These are phyloP conservation scores for Myrmaecium sp. DNA, from an alignment of 2,329 filamentous ascomycete species.

Conservation along the genomic window DNA sequence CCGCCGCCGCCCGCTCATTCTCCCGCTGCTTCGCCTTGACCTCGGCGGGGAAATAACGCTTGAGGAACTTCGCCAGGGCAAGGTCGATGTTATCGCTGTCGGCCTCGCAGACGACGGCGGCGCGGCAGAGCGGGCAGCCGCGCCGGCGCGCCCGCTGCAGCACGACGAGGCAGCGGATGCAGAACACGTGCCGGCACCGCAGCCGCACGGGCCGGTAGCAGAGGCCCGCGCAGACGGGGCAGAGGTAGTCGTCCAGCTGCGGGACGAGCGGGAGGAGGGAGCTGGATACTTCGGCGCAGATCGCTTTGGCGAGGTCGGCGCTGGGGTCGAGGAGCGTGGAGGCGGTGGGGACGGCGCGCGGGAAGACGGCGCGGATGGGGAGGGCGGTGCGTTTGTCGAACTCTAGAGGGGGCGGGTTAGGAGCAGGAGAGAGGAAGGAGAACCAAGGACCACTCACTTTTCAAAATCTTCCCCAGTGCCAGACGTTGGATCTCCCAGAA, in stretches of 20 bases:
- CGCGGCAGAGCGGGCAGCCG: constrained; percentile 61
- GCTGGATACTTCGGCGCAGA: constrained; percentile 57
- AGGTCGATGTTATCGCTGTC: constrained; percentile 54
- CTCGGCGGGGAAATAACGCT: constrained; percentile 65
- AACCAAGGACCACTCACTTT: constrained; percentile 38
- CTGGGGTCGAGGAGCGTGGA: constrained; percentile 50
- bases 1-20: constrained; percentile 59
- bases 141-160: constrained; percentile 55
- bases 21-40: constrained; percentile 39
- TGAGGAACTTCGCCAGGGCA: constrained; percentile 50
- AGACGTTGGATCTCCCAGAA: constrained; percentile 73
- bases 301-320: constrained; percentile 52
- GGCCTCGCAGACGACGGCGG: constrained; percentile 52
- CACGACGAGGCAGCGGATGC: constrained; percentile 67
- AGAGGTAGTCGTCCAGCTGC: constrained; percentile 69
- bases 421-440: not conserved
- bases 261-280: constrained; percentile 60
- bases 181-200: constrained; percentile 61
- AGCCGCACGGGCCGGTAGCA: constrained; percentile 70
- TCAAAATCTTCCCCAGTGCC: constrained; percentile 69
- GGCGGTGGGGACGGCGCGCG: constrained; percentile 40
- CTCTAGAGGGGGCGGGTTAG: constrained; percentile 30
- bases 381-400: constrained; percentile 76
- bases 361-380: constrained; percentile 47
- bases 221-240: constrained; percentile 63